Evolutionary conservation across 2,329 filamentous ascomycete species (phyloP).

Genomic region (Penicillium decumbens): DNA sequence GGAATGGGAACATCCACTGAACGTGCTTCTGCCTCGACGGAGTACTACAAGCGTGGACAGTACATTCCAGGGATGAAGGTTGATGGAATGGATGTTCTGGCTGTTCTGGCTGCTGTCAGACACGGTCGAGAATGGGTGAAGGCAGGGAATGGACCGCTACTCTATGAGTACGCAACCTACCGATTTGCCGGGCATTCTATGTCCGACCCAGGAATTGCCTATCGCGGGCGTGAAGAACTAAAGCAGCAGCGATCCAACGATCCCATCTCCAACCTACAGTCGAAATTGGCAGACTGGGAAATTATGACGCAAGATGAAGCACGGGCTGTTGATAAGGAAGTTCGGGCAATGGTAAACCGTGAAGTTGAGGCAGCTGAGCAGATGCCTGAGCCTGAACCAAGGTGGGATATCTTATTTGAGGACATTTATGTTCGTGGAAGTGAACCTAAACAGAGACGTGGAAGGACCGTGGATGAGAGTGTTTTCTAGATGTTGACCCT

Average conservation of each 20-base stretch:
- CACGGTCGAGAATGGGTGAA: conserved; percentile 86
- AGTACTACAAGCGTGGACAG: conserved; percentile 99
- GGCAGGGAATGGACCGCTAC: conserved; percentile 82
- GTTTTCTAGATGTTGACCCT: conserved; percentile 55
- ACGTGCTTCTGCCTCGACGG: conserved; percentile 89
- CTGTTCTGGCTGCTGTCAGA: conserved; percentile 91
- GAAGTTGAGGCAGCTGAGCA: conserved; percentile 85
- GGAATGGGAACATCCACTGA: conserved; percentile 97
- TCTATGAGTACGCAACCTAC: conserved; percentile 99
- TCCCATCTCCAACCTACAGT: conserved; percentile 90
- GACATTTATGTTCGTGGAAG: conserved; percentile 84
- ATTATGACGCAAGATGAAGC: conserved; percentile 86
- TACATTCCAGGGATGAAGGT: conserved; percentile 99
- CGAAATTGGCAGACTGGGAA: conserved; percentile 89
- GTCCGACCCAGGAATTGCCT: conserved; percentile 98
- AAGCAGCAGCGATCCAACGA: conserved; percentile 90
- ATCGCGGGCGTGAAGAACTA: conserved; percentile 98
- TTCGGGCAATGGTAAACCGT: conserved; percentile 71
- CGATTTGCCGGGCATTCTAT: conserved; percentile 99
- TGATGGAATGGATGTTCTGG: conserved; percentile 98
- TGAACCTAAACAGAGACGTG: conserved; percentile 79
- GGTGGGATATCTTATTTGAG: conserved; percentile 77
- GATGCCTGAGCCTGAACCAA: conserved; percentile 73
- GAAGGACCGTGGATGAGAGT: conserved; percentile 81
- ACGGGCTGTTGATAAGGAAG: conserved; percentile 89